Evolutionary conservation across 2,329 filamentous ascomycete species (phyloP), one percentile per base, ranked within the genome.

Genomic region (Neurospora crassa): DNA sequence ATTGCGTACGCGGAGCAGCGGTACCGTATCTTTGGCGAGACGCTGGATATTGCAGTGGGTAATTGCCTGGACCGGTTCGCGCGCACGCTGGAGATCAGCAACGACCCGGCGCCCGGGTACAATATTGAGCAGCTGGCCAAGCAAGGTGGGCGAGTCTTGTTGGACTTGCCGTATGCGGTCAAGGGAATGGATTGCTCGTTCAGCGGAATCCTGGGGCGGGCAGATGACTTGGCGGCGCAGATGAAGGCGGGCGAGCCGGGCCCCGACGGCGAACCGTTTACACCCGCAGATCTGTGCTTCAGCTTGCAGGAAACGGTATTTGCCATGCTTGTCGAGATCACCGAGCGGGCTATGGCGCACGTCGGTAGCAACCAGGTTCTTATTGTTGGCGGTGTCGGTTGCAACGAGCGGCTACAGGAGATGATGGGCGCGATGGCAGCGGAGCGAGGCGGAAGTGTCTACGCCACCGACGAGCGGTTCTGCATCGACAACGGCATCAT

Each of bases 401-500:
- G 93, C 80, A 99, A 99, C 79, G 91, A 97, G 83, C 88, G 96
- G 4, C 80, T 99, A 75, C 96, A 99, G 83, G 89, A 97, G 77
- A 99, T 99, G 96, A 99, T 99, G 96, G 94, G 93, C 18, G 85
- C 91, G 67, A 99, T 99, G 96, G 95, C 94, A 18, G 85, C 85
- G 67, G 94, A 97, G 80, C 85, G 96, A 45, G 93, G 94, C 70
- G 96, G 96, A 4, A 94, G 89, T 77, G 93, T 98, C 3, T 97
- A 92, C 82, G 94, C 96, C 34, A 98, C 95, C 0, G 96, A 99
- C 79, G 96, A 99, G 84, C 87, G 96, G 67, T 99, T 97, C 80
- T 99, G 96, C 80, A 99, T 99, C 76, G 96, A 99, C 81, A 99
- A 99, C 78, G 96, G 96, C 68, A 98, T 99, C 79, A 99, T 99